Base-by-base conservation (phyloP, 163 green algal species). In the Chlorella variabilis region DNA sequence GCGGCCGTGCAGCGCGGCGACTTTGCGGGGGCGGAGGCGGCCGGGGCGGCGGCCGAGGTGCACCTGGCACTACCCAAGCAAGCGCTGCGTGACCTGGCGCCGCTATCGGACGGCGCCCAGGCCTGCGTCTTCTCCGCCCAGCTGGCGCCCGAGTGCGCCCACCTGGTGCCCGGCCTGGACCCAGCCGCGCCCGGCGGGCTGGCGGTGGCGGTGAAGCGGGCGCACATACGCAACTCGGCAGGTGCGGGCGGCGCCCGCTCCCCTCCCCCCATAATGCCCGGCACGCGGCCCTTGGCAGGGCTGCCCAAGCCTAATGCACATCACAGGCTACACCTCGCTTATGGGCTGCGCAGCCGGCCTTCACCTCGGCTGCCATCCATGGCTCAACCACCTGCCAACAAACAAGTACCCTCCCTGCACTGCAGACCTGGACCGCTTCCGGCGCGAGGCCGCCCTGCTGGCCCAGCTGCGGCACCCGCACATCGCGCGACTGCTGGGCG, bases 151-250 rank as follows among this genome's bases (percentile, higher is more conserved):
- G 68, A 62, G 17, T 41, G n/a, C 25, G 75, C 75, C 38, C 73
- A 63, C n/a, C 56, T 80, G 73, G 54, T 80, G 54, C 51, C 56
- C 25, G 29, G 13, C 3, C 15, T 41, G 2, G 38, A 36, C 36
- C 3, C 15, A 4, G 38, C 0, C 8, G 15, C 33, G 7, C 13
- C 23, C 0, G 27, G 38, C 39, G 4, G 21, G 27, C 13, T 87
- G 80, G 13, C 61, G n/a, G 92, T 96, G 33, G 93, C 91, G 0
- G 80, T 97, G 18, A 97, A 97, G 81, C 86, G 83, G n/a, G 83
- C 87, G 2, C 84, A 81, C 25, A 93, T 97, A 39, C 77, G 83
- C 71, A 86, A 77, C 69, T 61, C 36, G 95, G 95, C 77, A 77
- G 87, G 4, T 75, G n/a, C n/a, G n/a, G n/a, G n/a, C n/a, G n/a